Base-by-base conservation (phyloP, 179 eudicot species). In the Spergularia azorica region DNA sequence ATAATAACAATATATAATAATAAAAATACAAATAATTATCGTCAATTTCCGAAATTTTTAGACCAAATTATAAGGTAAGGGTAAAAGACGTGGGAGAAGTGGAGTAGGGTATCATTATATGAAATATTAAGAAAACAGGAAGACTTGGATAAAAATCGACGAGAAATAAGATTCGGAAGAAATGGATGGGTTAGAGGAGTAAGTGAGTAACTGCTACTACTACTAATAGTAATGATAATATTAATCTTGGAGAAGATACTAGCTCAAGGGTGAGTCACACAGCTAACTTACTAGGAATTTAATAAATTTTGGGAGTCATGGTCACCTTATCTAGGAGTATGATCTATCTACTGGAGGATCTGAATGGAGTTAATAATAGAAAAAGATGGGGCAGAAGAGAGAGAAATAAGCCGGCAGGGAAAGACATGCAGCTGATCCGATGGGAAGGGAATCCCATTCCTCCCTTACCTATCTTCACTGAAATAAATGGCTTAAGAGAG, bases 361-460 rank as follows among this genome's bases (percentile, higher is more conserved):
- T 71, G 26, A 82, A 71, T 79, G 74, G 74, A 79, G 59, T 74
- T 76, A 79, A 82, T 82, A 82, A 79, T 75, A 43, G 70, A 75
- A 70, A 75, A 68, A 63, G 71, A 62, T 76, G 83, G 77, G 74
- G 58, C 59, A 72, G 70, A 58, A 21, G 62, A 61, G 70, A 74
- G 67, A 66, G 62, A 63, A n/a, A 67, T 65, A 38, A 63, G 65
- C 50, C 56, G 81, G 71, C 67, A 81, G 81, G 68, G 75, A 73
- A 57, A 63, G 79, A 82, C 76, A 79, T 79, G 73, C 79, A 76
- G 79, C 85, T 65, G 73, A 82, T 78, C 79, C 76, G 76, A 82
- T 74, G 84, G 73, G 79, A 78, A 63, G 76, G 71, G 74, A 67
- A 73, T 79, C 82, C 82, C 82, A 66, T 73, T 54, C 77, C 77